Base-by-base conservation (phyloP, 306 rosid genomes). In the Crataegus laevigata region DNA sequence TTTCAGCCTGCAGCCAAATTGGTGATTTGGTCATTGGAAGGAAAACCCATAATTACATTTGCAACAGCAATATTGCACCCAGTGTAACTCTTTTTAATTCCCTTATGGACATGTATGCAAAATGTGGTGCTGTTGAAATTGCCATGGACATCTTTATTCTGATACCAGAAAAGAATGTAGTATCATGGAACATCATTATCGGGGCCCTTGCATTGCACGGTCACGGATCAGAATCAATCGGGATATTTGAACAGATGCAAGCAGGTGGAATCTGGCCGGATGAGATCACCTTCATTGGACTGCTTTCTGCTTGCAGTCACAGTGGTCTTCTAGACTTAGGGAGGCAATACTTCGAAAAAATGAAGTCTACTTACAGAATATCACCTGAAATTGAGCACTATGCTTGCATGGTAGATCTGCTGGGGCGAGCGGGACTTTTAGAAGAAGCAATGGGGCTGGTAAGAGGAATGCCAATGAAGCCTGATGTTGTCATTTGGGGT, bases 261-360 rank as follows among this genome's bases (percentile, higher is more conserved):
- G 72, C 85, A 2, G 28, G 68, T 8, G 85, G 84, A 73, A 29
- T 84, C 47, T 68, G 32, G 80, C 96, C 97, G 0, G 96, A 92
- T 77, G 83, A 80, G 85, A 83, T 92, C 77, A 90, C 92, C 54
- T 88, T 92, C 89, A 88, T 82, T 0, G 92, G 89, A 66, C 52
- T 92, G 82, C 93, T 92, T 65, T 88, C 94, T 29, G 94, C 97
- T 21, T 92, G 97, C 77, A 84, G 83, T 75, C 94, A 90, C 74
- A 77, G 88, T 36, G 93, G 93, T 66, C 85, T 88, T 63, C 80
- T 88, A 40, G 87, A 86, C 58, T 69, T 36, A 29, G 97, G 97
- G 26, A 80, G 77, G 57, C 62, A 73, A 73, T 87, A 84, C 71
- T 92, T 90, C 62, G 85, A 79, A 72, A 77, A 62, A 38, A 92